These are phyloP conservation scores for Jamesozyma lodderae DNA, from an alignment of 805 yeast genomes.

Conservation along the genomic window DNA sequence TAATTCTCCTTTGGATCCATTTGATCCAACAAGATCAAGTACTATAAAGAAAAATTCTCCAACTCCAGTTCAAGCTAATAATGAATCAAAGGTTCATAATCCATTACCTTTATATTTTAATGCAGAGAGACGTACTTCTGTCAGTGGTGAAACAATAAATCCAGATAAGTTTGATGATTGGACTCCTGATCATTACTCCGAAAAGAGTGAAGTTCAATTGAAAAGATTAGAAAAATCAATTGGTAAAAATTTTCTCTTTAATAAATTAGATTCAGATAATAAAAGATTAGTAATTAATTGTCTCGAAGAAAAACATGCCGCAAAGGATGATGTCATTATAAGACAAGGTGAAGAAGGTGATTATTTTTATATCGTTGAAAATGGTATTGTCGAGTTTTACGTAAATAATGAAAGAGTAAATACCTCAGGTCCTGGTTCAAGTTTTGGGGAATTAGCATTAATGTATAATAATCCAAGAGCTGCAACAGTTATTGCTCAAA, in stretches of 20 bases:
- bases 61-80: slow-evolving; percentile 20
- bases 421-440: slow-evolving; percentile 74
- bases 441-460: slow-evolving; percentile 93
- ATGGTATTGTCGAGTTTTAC: slow-evolving; percentile 71
- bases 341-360: slow-evolving; percentile 24
- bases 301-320: slow-evolving; percentile 60
- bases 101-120: slow-evolving; percentile 40
- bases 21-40: background rate
- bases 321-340: slow-evolving; percentile 43
- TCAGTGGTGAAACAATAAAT: slow-evolving; percentile 79
- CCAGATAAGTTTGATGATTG: slow-evolving; percentile 67
- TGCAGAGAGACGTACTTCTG: slow-evolving; percentile 81
- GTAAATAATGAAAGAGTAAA: slow-evolving; percentile 60
- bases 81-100: too few species aligned
- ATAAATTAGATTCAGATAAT: slow-evolving; percentile 70
- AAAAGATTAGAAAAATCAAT: slow-evolving; percentile 61
- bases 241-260: slow-evolving; percentile 74
- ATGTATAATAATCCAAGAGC: slow-evolving; percentile 98
- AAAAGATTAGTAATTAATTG: slow-evolving; percentile 73
- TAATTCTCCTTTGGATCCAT: slow-evolving; percentile 1
- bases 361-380: slow-evolving; percentile 13
- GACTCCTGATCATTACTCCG: slow-evolving; percentile 55
- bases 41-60: background rate
- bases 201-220: slow-evolving; percentile 54
- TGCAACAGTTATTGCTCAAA: slow-evolving; percentile 74